phyloP scores from a whole-genome alignment of 176 grass and related monocot genomes.

The Triticum turgidum region DNA sequence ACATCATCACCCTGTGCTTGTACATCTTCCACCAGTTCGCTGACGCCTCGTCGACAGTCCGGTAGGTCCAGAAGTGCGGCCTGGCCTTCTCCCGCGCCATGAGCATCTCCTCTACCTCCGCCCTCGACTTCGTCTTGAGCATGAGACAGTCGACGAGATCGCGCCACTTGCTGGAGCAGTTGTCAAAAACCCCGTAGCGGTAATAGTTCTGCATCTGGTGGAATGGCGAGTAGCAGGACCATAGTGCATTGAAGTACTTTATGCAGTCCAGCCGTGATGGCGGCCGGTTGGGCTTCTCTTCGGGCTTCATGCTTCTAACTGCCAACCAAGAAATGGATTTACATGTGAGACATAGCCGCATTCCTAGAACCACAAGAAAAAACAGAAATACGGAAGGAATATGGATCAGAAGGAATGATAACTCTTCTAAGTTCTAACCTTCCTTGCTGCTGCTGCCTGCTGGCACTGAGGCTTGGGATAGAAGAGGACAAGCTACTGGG shows the following conservation, averaged over 20 bases:
- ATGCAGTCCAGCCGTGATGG: conserved; percentile 46
- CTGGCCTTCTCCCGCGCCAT: conserved; percentile 56
- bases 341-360: neutral
- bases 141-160: conserved; percentile 71
- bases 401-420: neutral
- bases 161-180: conserved; percentile 78
- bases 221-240: conserved; percentile 96
- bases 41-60: conserved; percentile 71
- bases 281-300: conserved; percentile 7
- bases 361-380: neutral
- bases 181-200: conserved; percentile 72
- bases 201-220: conserved; percentile 92
- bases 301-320: conserved; percentile 25
- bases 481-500: too few species aligned
- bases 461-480: too few species aligned
- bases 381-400: neutral
- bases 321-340: neutral
- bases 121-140: conserved; percentile 59
- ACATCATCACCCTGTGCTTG: conserved; percentile 20
- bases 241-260: conserved; percentile 88
- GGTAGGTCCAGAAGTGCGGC: conserved; percentile 72
- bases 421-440: neutral
- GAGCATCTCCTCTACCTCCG: conserved; percentile 70
- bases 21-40: conserved; percentile 77
- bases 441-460: neutral